These are phyloP conservation scores for Candida koratica DNA, from an alignment of 805 yeast species.

Conservation along the genomic window DNA sequence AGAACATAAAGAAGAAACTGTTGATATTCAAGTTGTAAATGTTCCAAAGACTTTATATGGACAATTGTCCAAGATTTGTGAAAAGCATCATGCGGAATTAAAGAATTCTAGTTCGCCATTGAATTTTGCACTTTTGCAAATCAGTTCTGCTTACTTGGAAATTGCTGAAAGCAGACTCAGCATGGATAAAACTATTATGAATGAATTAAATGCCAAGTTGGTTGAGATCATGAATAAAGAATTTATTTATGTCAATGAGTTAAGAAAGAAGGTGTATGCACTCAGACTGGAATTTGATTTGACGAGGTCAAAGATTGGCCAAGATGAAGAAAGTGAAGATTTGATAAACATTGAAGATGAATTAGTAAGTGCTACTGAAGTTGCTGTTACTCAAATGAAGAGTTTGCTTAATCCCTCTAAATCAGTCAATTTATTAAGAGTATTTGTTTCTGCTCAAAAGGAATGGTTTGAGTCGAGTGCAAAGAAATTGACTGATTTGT, in stretches of 20 bases:
- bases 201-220: conserved; percentile 56
- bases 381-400: conserved; percentile 78
- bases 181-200: conserved; percentile 61
- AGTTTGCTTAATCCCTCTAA: conserved; percentile 65
- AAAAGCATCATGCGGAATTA: conserved; percentile 43
- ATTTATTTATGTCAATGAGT: conserved; percentile 56
- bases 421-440: conserved; percentile 56
- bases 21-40: conserved; percentile 29
- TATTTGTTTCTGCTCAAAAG: conserved; percentile 67
- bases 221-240: conserved; percentile 50
- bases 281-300: conserved; percentile 70
- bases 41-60: conserved; percentile 73
- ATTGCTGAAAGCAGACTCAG: conserved; percentile 66
- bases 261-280: conserved; percentile 65
- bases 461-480: conserved; percentile 43
- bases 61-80: conserved; percentile 57
- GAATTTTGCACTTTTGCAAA: conserved; percentile 50
- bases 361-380: conserved; percentile 70
- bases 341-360: conserved; percentile 67
- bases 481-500: conserved; percentile 30
- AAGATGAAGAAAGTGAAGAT: conserved; percentile 50
- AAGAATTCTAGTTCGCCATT: conserved; percentile 46
- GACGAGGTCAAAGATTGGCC: conserved; percentile 47
- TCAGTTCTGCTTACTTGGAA: conserved; percentile 54
- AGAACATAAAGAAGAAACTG: conserved; percentile 14